Evolutionary conservation across 2,329 filamentous ascomycete genomes (phyloP), one percentile per base, ranked within the genome.

Genomic region (Aspergillus pseudoviridinutans): DNA sequence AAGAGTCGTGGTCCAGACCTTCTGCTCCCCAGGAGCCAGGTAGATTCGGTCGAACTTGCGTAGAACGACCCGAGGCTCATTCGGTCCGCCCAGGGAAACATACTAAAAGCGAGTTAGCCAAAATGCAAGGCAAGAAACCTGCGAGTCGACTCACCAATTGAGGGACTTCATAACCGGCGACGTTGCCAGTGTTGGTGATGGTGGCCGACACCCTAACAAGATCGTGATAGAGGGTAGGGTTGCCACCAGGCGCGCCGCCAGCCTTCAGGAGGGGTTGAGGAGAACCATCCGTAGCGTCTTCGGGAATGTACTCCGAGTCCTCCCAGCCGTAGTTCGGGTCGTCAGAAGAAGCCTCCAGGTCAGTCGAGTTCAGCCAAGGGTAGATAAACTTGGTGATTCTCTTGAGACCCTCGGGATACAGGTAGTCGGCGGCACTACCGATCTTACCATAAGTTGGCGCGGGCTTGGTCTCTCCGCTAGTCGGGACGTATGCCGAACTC

Each of bases 1-100:
- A 55, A 97, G 75, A 17, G 86, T 82, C 0, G 84, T 86, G 0
- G 74, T 80, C 78, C 94, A 95, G 1, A 80, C 84, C 3, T 78
- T 80, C 53, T 82, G 85, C 73, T 85, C 73, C n/a, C 90, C 91
- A 0, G 90, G 82, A 3, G 83, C 79, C 61, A 97, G 86, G 51
- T 80, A 81, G 58, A 96, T 74, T 50, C 91, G 85, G 58, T 95
- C 90, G 68, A 97, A 97, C 49, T 87, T 87, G 60, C 93, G 87
- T 14, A 97, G 85, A 2, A 83, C 82, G 46, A 83, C 76, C 56
- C 78, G 78, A 8, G 85, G 81, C 68, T 97, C 89, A 41, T 87
- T 82, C 0, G 88, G 82, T 0, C 91, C 92, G 51, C 92, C 93
- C 2, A 95, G 88, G 29, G 83, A 86, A 55, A 97, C 68, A 74